phyloP scores from a whole-genome alignment of 768 basidiomycete genomes.

The Pulveroboletus ravenelii region DNA sequence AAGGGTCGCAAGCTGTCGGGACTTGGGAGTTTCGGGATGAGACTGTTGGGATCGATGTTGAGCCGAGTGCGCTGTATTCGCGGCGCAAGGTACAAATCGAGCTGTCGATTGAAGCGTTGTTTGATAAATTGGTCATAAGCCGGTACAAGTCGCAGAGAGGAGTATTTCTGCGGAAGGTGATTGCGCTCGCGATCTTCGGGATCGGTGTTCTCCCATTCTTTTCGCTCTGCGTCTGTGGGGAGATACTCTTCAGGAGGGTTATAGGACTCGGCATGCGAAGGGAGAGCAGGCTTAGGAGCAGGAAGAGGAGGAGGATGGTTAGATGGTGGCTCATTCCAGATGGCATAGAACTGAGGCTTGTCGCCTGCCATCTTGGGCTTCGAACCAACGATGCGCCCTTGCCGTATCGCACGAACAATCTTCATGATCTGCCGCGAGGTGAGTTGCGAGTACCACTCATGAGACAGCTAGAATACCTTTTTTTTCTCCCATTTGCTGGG shows the following conservation, averaged over 20 bases:
- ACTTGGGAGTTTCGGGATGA: constrained; percentile 92
- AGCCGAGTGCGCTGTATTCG: constrained; percentile 82
- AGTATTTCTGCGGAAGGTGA: constrained; percentile 84
- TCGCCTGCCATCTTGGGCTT: constrained; percentile 72
- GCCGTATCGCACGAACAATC: constrained; percentile 96
- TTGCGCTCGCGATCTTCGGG: constrained; percentile 87
- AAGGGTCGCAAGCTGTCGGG: constrained; percentile 90
- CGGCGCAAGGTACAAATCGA: constrained; percentile 95
- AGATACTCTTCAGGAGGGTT: constrained; percentile 98
- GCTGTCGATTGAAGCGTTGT: constrained; percentile 87
- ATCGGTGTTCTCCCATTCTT: constrained; percentile 78
- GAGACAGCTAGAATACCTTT: constrained; percentile 55
- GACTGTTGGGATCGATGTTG: constrained; percentile 84
- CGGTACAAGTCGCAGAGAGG: constrained; percentile 83
- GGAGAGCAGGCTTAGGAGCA: constrained; percentile 86
- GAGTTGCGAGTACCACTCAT: constrained; percentile 1
- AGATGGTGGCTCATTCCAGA: constrained; percentile 83
- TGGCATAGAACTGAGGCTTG: constrained; percentile 71
- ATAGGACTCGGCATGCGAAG: constrained; percentile 94
- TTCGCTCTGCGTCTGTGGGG: constrained; percentile 74
- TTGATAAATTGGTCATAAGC: constrained; percentile 90
- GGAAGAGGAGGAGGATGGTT: constrained; percentile 82
- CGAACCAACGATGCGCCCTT: constrained; percentile 88
- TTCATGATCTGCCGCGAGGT: constrained; percentile 80
- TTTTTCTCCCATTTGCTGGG: constrained; percentile 99